A percentile compares a stretch with the other conserved stretches of the same genome.
These are phyloP conservation scores for Cyberlindnera misumaiensis DNA, from an alignment of 805 yeast species.

Conservation along the genomic window DNA sequence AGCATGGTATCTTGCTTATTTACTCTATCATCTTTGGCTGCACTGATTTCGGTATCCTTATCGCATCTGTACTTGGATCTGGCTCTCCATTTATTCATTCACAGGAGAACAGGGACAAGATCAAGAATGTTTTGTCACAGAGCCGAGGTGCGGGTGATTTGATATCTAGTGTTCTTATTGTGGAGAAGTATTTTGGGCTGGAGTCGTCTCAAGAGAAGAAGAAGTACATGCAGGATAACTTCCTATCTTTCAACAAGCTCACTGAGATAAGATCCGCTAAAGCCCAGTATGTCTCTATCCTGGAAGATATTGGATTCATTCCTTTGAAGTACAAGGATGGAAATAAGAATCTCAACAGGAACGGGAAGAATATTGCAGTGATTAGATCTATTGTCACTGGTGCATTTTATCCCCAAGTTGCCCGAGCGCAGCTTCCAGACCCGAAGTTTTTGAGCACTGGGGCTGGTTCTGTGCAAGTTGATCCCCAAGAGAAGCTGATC, in stretches of 20 bases:
- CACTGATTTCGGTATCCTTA: constrained; percentile 65
- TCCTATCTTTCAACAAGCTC: constrained; percentile 55
- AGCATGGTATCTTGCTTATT: constrained; percentile 75
- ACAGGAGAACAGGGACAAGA: constrained; percentile 56
- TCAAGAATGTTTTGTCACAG: constrained; percentile 37
- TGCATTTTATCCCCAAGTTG: constrained; percentile 75
- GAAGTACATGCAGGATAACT: constrained; percentile 49
- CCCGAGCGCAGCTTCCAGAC: constrained; percentile 76
- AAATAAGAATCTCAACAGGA: constrained; percentile 39
- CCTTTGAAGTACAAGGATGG: constrained; percentile 42
- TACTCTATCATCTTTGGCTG: constrained; percentile 81
- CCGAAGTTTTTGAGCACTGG: constrained; percentile 63
- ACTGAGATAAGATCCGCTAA: constrained; percentile 68
- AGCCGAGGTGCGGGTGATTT: constrained; percentile 64
- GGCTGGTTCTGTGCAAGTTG: constrained; percentile 79
- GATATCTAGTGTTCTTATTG: constrained; percentile 57
- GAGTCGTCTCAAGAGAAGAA: constrained; percentile 24
- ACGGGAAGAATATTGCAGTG: constrained; percentile 42
- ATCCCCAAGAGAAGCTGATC: constrained; percentile 69
- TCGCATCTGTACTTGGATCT: constrained; percentile 70
- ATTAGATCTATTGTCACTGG: constrained; percentile 70
- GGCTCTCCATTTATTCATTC: constrained; percentile 69
- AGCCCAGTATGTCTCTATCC: constrained; percentile 59
- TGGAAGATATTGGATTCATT: constrained; percentile 74
- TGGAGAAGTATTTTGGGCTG: constrained; percentile 40